These are phyloP conservation scores for Syzygium oleosum DNA, from an alignment of 345 rosid genomes.

Conservation along the genomic window DNA sequence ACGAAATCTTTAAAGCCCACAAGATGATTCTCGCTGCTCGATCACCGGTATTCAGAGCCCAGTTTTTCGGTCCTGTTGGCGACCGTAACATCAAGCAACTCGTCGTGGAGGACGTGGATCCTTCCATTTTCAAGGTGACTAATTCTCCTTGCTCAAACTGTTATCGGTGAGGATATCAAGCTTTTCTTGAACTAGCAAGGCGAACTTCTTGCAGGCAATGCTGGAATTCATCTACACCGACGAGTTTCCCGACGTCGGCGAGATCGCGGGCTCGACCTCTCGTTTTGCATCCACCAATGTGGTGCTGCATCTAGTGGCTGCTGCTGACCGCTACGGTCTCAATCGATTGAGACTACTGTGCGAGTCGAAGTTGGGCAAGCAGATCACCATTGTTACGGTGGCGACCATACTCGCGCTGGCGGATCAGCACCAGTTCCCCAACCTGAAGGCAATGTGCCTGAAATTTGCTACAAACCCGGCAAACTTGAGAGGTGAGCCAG, in stretches of 20 bases:
- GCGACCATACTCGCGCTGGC: conserved; percentile 80
- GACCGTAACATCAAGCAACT: conserved; percentile 43
- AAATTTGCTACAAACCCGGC: conserved; percentile 49
- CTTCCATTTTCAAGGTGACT: conserved; percentile 80
- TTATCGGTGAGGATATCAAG: background rate
- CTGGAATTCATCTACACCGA: conserved; percentile 71
- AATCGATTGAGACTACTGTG: conserved; percentile 67
- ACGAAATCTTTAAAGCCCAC: conserved; percentile 75
- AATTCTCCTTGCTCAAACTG: background rate
- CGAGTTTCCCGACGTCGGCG: conserved; percentile 57
- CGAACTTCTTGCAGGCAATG: background rate
- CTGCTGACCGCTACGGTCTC: conserved; percentile 71
- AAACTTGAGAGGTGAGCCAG: conserved; percentile 47
- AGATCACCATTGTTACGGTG: conserved; percentile 60
- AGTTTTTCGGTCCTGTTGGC: conserved; percentile 85
- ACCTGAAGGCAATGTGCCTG: conserved; percentile 65
- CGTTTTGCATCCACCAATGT: conserved; percentile 63
- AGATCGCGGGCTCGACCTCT: conserved; percentile 49
- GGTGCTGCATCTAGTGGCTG: conserved; percentile 76
- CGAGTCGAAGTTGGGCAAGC: conserved; percentile 60
- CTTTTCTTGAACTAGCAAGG: background rate
- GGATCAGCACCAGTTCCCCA: conserved; percentile 74
- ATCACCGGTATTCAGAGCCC: conserved; percentile 91
- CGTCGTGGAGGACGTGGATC: conserved; percentile 64
- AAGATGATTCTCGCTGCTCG: conserved; percentile 88